Evolutionary conservation across 2,329 filamentous ascomycete species (phyloP).

Genomic region (Penicillium aurantiogriseum): DNA sequence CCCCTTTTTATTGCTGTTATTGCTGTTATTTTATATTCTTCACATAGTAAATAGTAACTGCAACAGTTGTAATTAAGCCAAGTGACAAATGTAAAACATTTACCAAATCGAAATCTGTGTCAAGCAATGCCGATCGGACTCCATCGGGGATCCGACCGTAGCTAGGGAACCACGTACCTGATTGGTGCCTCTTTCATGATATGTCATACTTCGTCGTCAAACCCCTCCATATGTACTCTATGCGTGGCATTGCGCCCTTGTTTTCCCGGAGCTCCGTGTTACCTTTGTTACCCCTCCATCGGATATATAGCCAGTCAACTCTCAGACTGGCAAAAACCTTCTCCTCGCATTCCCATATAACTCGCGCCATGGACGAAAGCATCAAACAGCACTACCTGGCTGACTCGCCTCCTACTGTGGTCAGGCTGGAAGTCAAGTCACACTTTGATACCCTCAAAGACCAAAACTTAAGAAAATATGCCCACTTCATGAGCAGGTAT

Average conservation of each 20-base stretch:
- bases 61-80: not conserved
- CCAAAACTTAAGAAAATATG: slow-evolving; percentile 76
- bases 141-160: slow-evolving; percentile 8
- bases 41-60: slow-evolving; percentile 6
- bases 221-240: slow-evolving; percentile 16
- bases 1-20: slow-evolving; percentile 5
- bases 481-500: slow-evolving; percentile 82
- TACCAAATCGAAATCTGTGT: not conserved
- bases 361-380: slow-evolving; percentile 39
- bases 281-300: slow-evolving; percentile 22
- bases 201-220: slow-evolving; percentile 20
- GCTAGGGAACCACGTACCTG: slow-evolving; percentile 8
- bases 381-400: slow-evolving; percentile 71
- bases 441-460: slow-evolving; percentile 70
- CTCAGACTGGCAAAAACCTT: slow-evolving; percentile 14
- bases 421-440: slow-evolving; percentile 83
- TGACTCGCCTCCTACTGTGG: slow-evolving; percentile 84
- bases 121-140: slow-evolving; percentile 3
- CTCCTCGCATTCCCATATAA: slow-evolving; percentile 12
- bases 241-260: slow-evolving; percentile 23
- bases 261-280: slow-evolving; percentile 17
- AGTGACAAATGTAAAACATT: not conserved
- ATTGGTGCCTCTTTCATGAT: slow-evolving; percentile 17
- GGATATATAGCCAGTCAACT: slow-evolving; percentile 1
- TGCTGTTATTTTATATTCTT: not conserved